Base-by-base conservation (phyloP, 2,329 filamentous ascomycete species). In the Samsoniella hepiali region DNA sequence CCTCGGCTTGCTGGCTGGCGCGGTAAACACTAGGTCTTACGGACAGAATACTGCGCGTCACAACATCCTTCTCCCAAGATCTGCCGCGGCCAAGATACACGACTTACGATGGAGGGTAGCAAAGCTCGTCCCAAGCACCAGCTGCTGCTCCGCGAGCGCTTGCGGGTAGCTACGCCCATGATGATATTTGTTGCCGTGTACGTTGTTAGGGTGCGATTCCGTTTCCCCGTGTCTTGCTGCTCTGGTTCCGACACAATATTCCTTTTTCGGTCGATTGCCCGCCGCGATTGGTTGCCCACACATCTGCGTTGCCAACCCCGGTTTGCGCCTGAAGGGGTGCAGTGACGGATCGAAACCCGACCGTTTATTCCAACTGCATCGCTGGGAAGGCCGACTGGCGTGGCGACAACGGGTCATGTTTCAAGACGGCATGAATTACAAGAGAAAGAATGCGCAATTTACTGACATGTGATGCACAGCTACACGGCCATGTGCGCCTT, bases 401-500 rank as follows among this genome's bases (percentile, higher is more conserved):
- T 13, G 7, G 5, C 13, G 38, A 40, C 3, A 8, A 40, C 38
- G 3, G 5, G 15, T 13, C 38, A 15, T 13, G 2, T 40, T 40
- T 15, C 38, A 11, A 15, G 9, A 40, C 38, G 9, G 38, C 38
- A 15, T 3, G 3, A 15, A 40, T 40, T 13, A 15, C 10, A 15
- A 9, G 22, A 22, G 22, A 2, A 40, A 40, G 15, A 9, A 3
- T 40, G 38, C 38, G 38, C 38, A 40, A 40, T 15, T 51, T 47
- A 42, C 57, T 59, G 51, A 59, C 45, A 51, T 50, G 22, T 5
- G 15, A 9, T 50, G 2, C 6, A 3, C 22, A 71, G 69, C 13
- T 71, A 71, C 36, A 67, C 70, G 64, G 65, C 65, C 15, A 50
- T 66, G 49, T 70, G 68, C 17, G 66, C 68, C 13, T 70, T 71